Evolutionary conservation across 73 alveolate species (phyloP).

Genomic region (Paramecium primaurelia): DNA sequence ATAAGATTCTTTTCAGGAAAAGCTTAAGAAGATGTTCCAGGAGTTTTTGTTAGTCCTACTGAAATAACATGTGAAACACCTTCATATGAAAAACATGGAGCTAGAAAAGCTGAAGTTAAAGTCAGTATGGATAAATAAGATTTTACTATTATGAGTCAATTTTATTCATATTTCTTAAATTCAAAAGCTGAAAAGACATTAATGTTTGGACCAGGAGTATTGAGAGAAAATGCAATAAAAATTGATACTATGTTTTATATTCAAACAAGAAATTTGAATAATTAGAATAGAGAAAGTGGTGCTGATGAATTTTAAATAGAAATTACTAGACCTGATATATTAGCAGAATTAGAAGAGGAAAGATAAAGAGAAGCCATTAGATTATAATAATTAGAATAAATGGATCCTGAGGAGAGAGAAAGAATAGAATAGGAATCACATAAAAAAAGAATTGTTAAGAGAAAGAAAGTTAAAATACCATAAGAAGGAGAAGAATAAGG

Average conservation of each 20-base stretch:
- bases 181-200: conserved; percentile 98
- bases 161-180: conserved; percentile 96
- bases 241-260: conserved; percentile 85
- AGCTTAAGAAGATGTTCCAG: conserved; percentile 85
- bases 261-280: conserved; percentile 94
- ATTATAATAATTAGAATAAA: background rate
- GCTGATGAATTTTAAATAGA: conserved; percentile 92
- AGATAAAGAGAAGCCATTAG: conserved; percentile 12
- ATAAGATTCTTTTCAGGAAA: conserved; percentile 93
- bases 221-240: conserved; percentile 90
- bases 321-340: conserved; percentile 63
- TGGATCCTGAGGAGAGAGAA: conserved; percentile 15
- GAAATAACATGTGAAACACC: conserved; percentile 95
- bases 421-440: background rate
- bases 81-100: conserved; percentile 94
- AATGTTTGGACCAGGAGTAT: conserved; percentile 99
- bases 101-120: conserved; percentile 95
- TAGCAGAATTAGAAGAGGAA: conserved; percentile 31
- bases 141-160: conserved; percentile 88
- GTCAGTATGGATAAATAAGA: conserved; percentile 94
- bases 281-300: conserved; percentile 97
- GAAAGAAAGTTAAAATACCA: background rate
- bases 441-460: background rate
- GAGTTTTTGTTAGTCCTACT: conserved; percentile 84
- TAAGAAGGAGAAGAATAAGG: conserved; percentile 54